Conservation (phyloP, 1,284 basidiomycete species). For the Rhodotorula mucilaginosa region DNA sequence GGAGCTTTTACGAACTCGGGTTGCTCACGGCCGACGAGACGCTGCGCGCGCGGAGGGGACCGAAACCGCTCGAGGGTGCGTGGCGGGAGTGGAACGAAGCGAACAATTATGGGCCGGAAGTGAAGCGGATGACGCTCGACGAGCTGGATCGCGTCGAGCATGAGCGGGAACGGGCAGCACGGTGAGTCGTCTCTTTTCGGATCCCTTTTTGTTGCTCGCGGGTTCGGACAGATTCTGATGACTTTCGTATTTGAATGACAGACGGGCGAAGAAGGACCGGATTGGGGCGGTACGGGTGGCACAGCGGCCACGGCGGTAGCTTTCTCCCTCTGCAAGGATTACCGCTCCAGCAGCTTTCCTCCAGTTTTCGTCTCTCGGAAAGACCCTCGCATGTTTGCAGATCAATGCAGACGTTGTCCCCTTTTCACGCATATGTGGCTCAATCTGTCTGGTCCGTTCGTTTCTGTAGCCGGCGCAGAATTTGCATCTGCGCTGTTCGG, state of each 20-base stretch:
- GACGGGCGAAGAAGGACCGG: conserved; percentile 29
- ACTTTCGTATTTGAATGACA: not conserved
- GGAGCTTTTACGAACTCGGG: conserved; percentile 89
- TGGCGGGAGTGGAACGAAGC: conserved; percentile 95
- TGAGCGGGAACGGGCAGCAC: conserved; percentile 74
- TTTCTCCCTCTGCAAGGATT: not conserved
- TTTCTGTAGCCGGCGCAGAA: not conserved
- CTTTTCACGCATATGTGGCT: not conserved
- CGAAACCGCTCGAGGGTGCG: conserved; percentile 77
- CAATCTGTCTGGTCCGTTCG: not conserved
- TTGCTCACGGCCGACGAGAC: conserved; percentile 64
- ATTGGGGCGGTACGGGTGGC: conserved; percentile 13
- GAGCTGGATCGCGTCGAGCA: conserved; percentile 84
- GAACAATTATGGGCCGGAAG: conserved; percentile 84
- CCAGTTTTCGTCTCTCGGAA: too few species aligned
- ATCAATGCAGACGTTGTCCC: too few species aligned
- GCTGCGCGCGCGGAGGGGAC: conserved; percentile 49
- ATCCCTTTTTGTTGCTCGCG: too few species aligned
- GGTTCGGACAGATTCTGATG: not conserved
- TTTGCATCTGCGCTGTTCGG: too few species aligned
- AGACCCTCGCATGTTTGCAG: too few species aligned
- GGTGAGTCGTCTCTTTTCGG: conserved; percentile 45
- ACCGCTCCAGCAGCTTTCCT: too few species aligned
- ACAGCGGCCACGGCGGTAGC: conserved; percentile 20
- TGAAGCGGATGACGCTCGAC: conserved; percentile 80